phyloP scores from a whole-genome alignment of 495 filamentous ascomycete genomes.

The Penicillium alfredii region DNA sequence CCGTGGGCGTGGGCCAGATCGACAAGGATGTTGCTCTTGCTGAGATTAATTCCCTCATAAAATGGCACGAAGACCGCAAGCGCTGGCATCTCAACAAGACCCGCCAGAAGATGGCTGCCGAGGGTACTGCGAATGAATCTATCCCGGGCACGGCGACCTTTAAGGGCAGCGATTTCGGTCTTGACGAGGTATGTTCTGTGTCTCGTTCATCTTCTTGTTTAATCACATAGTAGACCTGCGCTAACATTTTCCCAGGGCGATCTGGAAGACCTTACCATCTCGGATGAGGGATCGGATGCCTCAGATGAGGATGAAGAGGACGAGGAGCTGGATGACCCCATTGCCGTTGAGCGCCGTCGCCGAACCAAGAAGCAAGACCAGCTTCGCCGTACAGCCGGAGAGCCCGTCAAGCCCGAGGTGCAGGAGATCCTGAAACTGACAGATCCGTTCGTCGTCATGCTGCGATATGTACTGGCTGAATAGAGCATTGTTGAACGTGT shows the following conservation, averaged over 20 bases:
- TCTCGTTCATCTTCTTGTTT: no score
- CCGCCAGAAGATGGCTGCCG: conserved; percentile 94
- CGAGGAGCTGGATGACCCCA: conserved; percentile 70
- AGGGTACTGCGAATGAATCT: conserved; percentile 46
- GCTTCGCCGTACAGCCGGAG: conserved; percentile 76
- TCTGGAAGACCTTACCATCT: conserved; percentile 72
- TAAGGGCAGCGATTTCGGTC: conserved; percentile 75
- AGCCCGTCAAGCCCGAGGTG: conserved; percentile 79
- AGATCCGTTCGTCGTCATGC: conserved; percentile 73
- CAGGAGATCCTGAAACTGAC: conserved; percentile 71
- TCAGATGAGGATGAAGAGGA: conserved; percentile 66
- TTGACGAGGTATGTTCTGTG: conserved; percentile 63
- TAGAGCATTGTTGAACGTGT: no score
- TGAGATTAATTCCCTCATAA: conserved; percentile 79
- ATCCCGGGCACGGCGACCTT: conserved; percentile 54
- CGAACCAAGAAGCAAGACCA: conserved; percentile 69
- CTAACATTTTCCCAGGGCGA: conserved; percentile 45
- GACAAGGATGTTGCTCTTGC: conserved; percentile 64
- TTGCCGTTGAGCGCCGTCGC: conserved; percentile 74
- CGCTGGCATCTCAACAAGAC: conserved; percentile 98
- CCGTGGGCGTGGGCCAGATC: conserved; percentile 57
- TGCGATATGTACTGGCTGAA: conserved; percentile 80
- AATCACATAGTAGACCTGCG: conserved; percentile 8
- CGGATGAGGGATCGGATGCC: conserved; percentile 62
- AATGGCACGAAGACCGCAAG: conserved; percentile 92